Percentiles rank a stretch among this genome's conserved stretches.
These are phyloP conservation scores for Jatropha podagrica DNA, from an alignment of 441 rosid genomes.

Conservation along the genomic window DNA sequence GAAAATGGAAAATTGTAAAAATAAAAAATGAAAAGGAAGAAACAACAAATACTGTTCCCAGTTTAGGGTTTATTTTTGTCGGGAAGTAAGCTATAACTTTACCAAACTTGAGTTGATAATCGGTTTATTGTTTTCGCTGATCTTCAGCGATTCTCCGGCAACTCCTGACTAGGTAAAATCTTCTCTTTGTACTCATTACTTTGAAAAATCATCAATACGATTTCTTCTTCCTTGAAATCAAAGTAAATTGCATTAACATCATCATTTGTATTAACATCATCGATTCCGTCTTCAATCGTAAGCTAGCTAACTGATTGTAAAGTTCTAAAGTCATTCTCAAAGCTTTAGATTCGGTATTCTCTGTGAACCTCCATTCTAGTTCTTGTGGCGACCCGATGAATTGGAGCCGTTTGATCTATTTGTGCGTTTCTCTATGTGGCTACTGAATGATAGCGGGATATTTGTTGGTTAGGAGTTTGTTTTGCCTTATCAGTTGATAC, in stretches of 20 bases:
- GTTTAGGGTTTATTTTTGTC: constrained; percentile 25
- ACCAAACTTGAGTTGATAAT: constrained; percentile 14
- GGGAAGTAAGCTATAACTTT: constrained; percentile 17
- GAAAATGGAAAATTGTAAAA: neutral
- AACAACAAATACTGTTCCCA: neutral
- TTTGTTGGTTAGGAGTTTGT: neutral
- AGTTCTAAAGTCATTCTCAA: neutral
- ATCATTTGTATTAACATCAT: neutral
- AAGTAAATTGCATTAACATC: neutral
- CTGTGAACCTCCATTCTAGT: neutral
- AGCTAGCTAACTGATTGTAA: neutral
- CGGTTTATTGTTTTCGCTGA: neutral
- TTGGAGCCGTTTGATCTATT: neutral
- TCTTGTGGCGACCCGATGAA: neutral
- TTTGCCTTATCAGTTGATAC: neutral
- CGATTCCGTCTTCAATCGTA: neutral
- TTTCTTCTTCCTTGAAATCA: neutral
- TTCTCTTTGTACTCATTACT: neutral
- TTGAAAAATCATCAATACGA: too few species aligned
- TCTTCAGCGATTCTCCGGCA: constrained; percentile 14
- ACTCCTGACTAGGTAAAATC: constrained; percentile 32
- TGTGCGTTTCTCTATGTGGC: neutral
- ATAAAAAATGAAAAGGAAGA: neutral
- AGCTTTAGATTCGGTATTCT: neutral
- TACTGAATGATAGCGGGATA: neutral